Base-by-base conservation (phyloP, 805 yeast genomes). In the Crinitomyces ghanaensis region DNA sequence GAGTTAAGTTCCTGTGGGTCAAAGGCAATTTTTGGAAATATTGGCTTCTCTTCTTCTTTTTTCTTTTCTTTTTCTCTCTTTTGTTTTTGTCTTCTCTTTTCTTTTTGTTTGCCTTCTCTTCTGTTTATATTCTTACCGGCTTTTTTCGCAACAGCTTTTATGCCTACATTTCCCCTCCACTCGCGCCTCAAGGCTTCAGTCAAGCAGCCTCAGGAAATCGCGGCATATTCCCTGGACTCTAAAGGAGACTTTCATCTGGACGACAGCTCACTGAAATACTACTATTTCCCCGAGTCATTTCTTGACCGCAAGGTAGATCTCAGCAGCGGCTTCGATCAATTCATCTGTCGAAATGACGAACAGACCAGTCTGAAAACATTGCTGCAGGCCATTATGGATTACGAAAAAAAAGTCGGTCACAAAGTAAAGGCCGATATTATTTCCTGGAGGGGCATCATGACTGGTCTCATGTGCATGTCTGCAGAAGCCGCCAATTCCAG, bases 401-500 rank as follows among this genome's bases (percentile, higher is more conserved):
- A 70, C 45, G 97, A 91, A 54, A 49, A 56, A 13, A 47, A 49
- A 12, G 54, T 59, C 4, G 63, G 63, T 1, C 46, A 46, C n/a
- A 73, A 68, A 39, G 49, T 70, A 2, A 67, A 68, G 19, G 70
- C 72, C 2, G 81, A 84, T 45, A 68, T 91, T 19, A 62, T 91
- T 15, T 75, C 95, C 0, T 84, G 82, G 69, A 65, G 96, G 45
- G 97, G 96, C 1, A 56, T 83, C 22, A 72, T 88, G 74, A 75
- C 85, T 20, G 70, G 72, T 37, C 57, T 88, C 23, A 59, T 91
- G 56, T 65, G 77, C 5, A 59, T 82, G 16, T 83, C n/a, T n/a
- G n/a, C n/a, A n/a, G n/a, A n/a, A n/a, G n/a, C n/a, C n/a, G n/a
- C n/a, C n/a, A n/a, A n/a, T n/a, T n/a, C n/a, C n/a, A n/a, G n/a